A percentile compares a stretch with the other conserved stretches of the same genome.
Conservation (phyloP, 1,284 basidiomycete genomes). For the Apiotrichum montevideense region DNA sequence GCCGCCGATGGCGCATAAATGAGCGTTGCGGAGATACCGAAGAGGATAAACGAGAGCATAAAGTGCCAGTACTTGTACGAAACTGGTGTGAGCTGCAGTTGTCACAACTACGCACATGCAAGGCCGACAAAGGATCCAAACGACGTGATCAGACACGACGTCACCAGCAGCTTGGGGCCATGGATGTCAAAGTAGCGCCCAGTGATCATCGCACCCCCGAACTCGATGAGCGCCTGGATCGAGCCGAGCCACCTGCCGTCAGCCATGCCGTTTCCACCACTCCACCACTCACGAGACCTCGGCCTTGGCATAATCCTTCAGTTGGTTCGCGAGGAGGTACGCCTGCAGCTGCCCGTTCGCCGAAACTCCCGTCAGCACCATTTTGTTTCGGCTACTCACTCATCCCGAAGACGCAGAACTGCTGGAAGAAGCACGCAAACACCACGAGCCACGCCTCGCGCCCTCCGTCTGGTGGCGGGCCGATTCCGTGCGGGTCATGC, state of each 20-base stretch:
- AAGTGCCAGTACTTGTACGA: conserved; percentile 43
- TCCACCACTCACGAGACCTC: conserved; percentile 33
- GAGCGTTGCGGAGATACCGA: conserved; percentile 33
- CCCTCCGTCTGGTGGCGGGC: conserved; percentile 44
- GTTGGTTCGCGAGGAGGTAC: conserved; percentile 38
- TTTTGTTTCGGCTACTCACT: conserved; percentile 20
- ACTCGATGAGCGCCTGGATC: conserved; percentile 32
- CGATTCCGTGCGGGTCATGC: conserved; percentile 16
- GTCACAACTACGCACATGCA: conserved; percentile 28
- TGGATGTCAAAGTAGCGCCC: conserved; percentile 44
- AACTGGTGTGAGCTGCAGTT: conserved; percentile 17
- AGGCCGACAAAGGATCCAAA: conserved; percentile 32
- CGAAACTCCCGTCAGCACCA: conserved; percentile 23
- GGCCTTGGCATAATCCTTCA: conserved; percentile 29
- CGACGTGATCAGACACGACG: conserved; percentile 23
- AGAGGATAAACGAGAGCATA: conserved; percentile 35
- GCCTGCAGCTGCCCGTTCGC: conserved; percentile 37
- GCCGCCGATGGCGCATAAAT: conserved; percentile 41
- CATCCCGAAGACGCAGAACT: conserved; percentile 42
- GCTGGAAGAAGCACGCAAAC: conserved; percentile 28
- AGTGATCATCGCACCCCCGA: conserved; percentile 29
- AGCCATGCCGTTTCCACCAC: not conserved
- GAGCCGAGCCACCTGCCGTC: conserved; percentile 37
- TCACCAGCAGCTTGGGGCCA: conserved; percentile 29
- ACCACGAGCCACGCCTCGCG: conserved; percentile 41